Conservation (phyloP, 805 yeast genomes). For the Middelhovenomyces tepae region DNA sequence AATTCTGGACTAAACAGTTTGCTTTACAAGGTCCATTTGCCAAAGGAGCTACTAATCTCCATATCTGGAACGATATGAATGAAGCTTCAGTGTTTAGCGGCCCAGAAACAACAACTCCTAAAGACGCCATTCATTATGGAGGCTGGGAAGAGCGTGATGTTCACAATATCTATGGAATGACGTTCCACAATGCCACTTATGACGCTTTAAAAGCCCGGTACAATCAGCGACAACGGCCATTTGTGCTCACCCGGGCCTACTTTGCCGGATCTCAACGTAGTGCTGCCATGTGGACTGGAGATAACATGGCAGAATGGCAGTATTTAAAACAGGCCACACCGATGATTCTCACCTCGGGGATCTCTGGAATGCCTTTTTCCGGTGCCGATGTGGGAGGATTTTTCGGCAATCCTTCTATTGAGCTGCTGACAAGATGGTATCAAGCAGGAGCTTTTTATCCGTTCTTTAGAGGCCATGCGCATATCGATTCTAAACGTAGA, state of each 20-base stretch:
- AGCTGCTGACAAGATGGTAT: slow-evolving; percentile 84
- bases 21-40: slow-evolving; percentile 38
- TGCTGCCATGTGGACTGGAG: slow-evolving; percentile 97
- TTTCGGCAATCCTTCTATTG: slow-evolving; percentile 79
- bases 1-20: slow-evolving; percentile 53
- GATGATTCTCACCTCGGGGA: slow-evolving; percentile 73
- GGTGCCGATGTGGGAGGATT: slow-evolving; percentile 99
- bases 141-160: slow-evolving; percentile 85
- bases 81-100: slow-evolving; percentile 95
- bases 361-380: slow-evolving; percentile 81
- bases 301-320: slow-evolving; percentile 89
- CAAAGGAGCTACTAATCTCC: slow-evolving; percentile 52
- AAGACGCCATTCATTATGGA: slow-evolving; percentile 69
- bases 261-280: slow-evolving; percentile 88
- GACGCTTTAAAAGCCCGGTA: slow-evolving; percentile 51
- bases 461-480: slow-evolving; percentile 94
- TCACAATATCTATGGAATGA: slow-evolving; percentile 77
- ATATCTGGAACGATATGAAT: slow-evolving; percentile 97
- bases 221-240: slow-evolving; percentile 55
- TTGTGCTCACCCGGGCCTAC: slow-evolving; percentile 76
- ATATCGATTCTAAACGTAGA: slow-evolving; percentile 82
- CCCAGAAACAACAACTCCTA: slow-evolving; percentile 86
- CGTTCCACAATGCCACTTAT: slow-evolving; percentile 74
- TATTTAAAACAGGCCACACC: slow-evolving; percentile 74
- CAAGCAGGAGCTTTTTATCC: slow-evolving; percentile 96